phyloP scores from a whole-genome alignment of 1,284 basidiomycete genomes.

The Sporisorium sorghi region DNA sequence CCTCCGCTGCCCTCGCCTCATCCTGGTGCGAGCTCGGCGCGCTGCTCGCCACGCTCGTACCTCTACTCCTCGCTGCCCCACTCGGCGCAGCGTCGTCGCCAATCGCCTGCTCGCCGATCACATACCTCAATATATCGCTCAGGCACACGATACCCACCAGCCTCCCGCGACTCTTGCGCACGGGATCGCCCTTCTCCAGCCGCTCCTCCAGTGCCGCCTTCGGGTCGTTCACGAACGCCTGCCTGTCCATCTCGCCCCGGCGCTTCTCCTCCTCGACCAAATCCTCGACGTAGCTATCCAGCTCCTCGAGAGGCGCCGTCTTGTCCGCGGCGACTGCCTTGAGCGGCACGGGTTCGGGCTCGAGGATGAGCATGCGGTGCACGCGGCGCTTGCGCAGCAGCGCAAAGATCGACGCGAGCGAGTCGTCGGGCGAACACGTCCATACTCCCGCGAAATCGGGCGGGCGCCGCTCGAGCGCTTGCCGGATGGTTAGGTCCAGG shows the following conservation, averaged over 20 bases:
- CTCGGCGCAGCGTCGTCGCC: neutral
- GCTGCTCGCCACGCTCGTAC: conserved; percentile 20
- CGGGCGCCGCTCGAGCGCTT: conserved; percentile 86
- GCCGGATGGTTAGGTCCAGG: conserved; percentile 92
- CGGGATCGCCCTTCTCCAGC: conserved; percentile 51
- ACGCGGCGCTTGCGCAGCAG: conserved; percentile 92
- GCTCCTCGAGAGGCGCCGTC: conserved; percentile 33
- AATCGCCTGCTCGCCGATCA: conserved; percentile 51
- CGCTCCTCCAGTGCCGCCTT: conserved; percentile 24
- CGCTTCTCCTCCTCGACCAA: conserved; percentile 23
- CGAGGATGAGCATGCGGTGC: conserved; percentile 77
- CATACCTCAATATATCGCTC: conserved; percentile 62
- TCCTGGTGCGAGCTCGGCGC: neutral
- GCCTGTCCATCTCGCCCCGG: conserved; percentile 7
- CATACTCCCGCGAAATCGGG: conserved; percentile 97
- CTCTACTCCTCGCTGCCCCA: conserved; percentile 17
- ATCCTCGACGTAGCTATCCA: conserved; percentile 41
- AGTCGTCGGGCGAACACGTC: conserved; percentile 92
- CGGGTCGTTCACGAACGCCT: conserved; percentile 24
- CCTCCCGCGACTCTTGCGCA: conserved; percentile 39
- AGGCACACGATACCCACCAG: conserved; percentile 67
- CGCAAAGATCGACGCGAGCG: conserved; percentile 89
- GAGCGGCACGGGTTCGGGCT: conserved; percentile 34
- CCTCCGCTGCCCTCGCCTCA: neutral
- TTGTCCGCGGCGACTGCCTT: conserved; percentile 2